These are phyloP conservation scores for Neophaeococcomyces mojaviensis DNA, from an alignment of 2,329 filamentous ascomycete species.

Conservation along the genomic window DNA sequence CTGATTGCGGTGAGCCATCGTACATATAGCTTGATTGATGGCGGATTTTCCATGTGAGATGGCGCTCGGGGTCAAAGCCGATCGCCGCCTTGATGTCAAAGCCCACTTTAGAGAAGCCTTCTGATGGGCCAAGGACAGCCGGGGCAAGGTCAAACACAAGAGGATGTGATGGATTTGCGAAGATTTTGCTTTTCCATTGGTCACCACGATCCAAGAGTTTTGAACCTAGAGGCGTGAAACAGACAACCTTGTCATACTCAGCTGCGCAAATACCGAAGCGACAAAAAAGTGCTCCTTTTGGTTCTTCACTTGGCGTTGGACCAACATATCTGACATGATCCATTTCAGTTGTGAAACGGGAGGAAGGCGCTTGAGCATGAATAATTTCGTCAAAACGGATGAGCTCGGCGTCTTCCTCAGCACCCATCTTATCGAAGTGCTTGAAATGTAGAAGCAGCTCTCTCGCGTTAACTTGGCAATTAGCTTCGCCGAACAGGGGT, in stretches of 20 bases:
- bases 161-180: slow-evolving; percentile 4
- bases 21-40: slow-evolving; percentile 7
- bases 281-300: slow-evolving; percentile 10
- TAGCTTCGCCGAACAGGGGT: neutral
- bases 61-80: slow-evolving; percentile 9
- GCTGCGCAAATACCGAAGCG: slow-evolving; percentile 12
- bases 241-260: neutral
- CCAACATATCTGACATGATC: neutral
- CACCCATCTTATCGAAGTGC: slow-evolving; percentile 13
- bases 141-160: slow-evolving; percentile 11
- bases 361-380: slow-evolving; percentile 1
- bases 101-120: slow-evolving; percentile 12
- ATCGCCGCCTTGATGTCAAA: slow-evolving; percentile 11
- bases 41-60: slow-evolving; percentile 14
- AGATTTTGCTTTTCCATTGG: slow-evolving; percentile 6
- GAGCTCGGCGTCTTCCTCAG: slow-evolving; percentile 8
- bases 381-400: slow-evolving; percentile 11
- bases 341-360: neutral
- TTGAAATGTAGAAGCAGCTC: slow-evolving; percentile 14
- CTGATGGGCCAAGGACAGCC: slow-evolving; percentile 11
- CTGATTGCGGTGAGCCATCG: slow-evolving; percentile 6
- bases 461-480: neutral
- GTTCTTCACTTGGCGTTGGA: too few species aligned
- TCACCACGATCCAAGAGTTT: slow-evolving; percentile 2
- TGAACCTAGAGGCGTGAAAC: slow-evolving; percentile 12